These are phyloP conservation scores for Capsicum chinense DNA, from an alignment of 257 asterid species.

Conservation along the genomic window DNA sequence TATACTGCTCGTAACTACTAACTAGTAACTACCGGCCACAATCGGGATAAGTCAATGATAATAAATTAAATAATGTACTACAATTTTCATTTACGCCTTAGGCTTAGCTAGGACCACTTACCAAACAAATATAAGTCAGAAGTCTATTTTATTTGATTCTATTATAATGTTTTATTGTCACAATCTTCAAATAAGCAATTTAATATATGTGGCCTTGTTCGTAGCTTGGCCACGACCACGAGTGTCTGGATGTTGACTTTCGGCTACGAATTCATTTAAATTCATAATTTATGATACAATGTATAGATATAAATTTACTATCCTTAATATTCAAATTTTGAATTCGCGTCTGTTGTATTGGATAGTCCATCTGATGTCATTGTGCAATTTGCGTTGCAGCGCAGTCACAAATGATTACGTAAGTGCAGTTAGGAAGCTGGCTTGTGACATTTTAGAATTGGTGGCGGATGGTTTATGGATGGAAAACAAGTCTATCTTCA, in stretches of 20 bases:
- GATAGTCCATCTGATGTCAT: too few species aligned
- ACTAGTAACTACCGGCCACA: not conserved
- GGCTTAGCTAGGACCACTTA: not conserved
- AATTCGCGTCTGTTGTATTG: too few species aligned
- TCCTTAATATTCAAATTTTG: not conserved
- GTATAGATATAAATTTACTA: too few species aligned
- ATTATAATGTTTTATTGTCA: not conserved
- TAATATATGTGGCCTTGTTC: too few species aligned
- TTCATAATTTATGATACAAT: too few species aligned
- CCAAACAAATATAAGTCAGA: not conserved
- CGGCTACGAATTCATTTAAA: too few species aligned
- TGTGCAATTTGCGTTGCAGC: slow-evolving; percentile 36
- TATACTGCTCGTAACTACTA: not conserved
- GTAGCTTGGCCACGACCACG: too few species aligned
- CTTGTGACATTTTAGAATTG: slow-evolving; percentile 70
- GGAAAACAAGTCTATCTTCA: slow-evolving; percentile 49
- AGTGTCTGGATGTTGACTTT: too few species aligned
- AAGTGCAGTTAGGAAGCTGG: slow-evolving; percentile 53
- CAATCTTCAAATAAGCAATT: not conserved
- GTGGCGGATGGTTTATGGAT: slow-evolving; percentile 58
- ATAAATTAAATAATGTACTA: not conserved
- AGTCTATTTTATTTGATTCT: not conserved
- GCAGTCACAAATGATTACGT: slow-evolving; percentile 60
- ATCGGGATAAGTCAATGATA: not conserved
- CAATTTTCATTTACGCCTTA: not conserved